Percentiles rank a stretch among this genome's conserved stretches.
Conservation (phyloP, 163 green algal species). For the Chlorella variabilis region DNA sequence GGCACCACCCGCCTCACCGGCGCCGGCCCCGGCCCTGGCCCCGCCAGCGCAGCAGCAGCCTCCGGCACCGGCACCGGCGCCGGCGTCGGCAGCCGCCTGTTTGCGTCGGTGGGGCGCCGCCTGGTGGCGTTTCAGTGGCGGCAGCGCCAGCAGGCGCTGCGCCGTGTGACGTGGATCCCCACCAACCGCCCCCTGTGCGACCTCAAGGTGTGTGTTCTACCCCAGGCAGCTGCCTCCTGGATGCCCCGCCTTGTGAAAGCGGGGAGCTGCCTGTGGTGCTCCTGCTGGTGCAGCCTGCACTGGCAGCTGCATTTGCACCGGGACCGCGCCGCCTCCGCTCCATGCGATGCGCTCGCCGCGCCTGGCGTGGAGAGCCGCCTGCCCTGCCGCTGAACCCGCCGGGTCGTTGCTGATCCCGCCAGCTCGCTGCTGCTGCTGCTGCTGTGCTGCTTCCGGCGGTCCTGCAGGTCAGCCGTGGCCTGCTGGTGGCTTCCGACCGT, state of each 20-base stretch:
- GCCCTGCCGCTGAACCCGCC: too few relatives aligned
- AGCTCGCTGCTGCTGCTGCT: too few relatives aligned
- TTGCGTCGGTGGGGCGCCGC: constrained; percentile 24
- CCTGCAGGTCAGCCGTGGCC: not conserved
- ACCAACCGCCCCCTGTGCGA: constrained; percentile 2
- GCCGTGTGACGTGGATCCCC: constrained; percentile 11
- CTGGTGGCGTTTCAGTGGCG: constrained; percentile 10
- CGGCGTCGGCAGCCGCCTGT: constrained; percentile 6
- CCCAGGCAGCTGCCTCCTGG: not conserved
- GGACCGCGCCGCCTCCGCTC: too few relatives aligned
- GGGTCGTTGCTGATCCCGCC: too few relatives aligned
- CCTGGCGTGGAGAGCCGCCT: too few relatives aligned
- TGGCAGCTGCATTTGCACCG: too few relatives aligned
- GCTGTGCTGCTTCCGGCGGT: too few relatives aligned
- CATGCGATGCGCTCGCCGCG: too few relatives aligned
- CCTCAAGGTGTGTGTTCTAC: not conserved
- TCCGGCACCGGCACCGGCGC: not conserved
- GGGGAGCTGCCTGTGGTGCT: too few relatives aligned
- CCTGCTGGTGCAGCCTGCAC: too few relatives aligned
- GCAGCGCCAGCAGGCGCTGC: constrained; percentile 11
- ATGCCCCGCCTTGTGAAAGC: too few relatives aligned
- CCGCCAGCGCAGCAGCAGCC: not conserved
- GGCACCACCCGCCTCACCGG: not conserved
- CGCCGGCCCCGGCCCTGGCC: too few relatives aligned
- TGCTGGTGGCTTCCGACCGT: constrained; percentile 15